A percentile compares a stretch with the other conserved stretches of the same genome.
phyloP scores from a whole-genome alignment of 1,139 yeast species.

The Hemisphaericaspora xylanilytica region DNA sequence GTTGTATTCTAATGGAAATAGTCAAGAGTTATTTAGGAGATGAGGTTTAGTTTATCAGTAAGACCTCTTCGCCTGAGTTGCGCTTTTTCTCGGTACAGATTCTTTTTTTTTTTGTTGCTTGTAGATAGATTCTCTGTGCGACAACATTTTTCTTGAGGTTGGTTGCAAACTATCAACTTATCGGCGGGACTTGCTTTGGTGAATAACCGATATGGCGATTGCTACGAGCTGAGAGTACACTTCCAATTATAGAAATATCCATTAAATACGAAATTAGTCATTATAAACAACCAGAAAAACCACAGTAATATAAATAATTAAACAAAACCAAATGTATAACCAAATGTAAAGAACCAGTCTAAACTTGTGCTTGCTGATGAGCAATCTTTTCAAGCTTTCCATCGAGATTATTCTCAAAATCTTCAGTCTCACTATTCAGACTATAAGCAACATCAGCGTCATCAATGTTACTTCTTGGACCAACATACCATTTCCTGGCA shows the following conservation, averaged over 20 bases:
- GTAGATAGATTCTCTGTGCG: too few species aligned
- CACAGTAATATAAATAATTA: background rate
- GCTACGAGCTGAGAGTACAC: too few species aligned
- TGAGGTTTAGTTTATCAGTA: too few species aligned
- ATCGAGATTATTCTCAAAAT: constrained; percentile 9
- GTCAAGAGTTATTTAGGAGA: background rate
- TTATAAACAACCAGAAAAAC: background rate
- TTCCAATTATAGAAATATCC: background rate
- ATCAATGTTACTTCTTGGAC: constrained; percentile 63
- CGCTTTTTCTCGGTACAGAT: too few species aligned
- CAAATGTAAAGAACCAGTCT: background rate
- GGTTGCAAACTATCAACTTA: too few species aligned
- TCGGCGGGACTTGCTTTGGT: too few species aligned
- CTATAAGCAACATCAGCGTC: constrained; percentile 26
- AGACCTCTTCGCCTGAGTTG: too few species aligned
- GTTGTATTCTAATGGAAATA: background rate
- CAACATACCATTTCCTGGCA: constrained; percentile 64
- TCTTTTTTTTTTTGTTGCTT: too few species aligned
- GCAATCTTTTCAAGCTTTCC: constrained; percentile 10
- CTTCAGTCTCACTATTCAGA: constrained; percentile 10
- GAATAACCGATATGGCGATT: too few species aligned
- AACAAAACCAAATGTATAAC: background rate
- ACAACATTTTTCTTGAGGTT: too few species aligned
- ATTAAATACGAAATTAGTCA: constrained; percentile 2
- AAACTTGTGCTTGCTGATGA: constrained; percentile 10